Conservation (phyloP, 257 asterid genomes). For the Mentha longifolia region DNA sequence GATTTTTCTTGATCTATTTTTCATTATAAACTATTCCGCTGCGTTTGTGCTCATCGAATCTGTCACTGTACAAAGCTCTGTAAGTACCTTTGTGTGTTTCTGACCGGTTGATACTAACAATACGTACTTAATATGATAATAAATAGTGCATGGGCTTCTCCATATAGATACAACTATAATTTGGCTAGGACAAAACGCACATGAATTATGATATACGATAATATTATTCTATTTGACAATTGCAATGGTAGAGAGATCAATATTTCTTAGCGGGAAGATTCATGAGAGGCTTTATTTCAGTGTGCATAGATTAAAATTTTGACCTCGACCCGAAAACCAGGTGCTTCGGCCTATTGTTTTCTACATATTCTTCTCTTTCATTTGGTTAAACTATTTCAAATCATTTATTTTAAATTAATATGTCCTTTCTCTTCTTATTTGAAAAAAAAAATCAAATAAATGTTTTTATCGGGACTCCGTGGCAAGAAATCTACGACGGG, state of each 20-base stretch:
- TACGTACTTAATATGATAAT: background rate
- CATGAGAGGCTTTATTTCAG: conserved; percentile 31
- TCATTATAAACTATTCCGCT: too few species aligned
- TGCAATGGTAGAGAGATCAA: conserved; percentile 26
- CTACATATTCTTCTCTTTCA: background rate
- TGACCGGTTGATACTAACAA: too few species aligned
- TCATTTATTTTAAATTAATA: background rate
- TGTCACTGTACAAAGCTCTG: too few species aligned
- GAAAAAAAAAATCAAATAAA: background rate
- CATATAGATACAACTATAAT: conserved; percentile 34
- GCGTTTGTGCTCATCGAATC: too few species aligned
- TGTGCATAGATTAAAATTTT: conserved; percentile 44
- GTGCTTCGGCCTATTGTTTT: conserved; percentile 43
- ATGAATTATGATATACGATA: background rate
- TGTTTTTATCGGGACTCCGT: background rate
- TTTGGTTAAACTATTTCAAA: background rate
- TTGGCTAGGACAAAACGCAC: conserved; percentile 15
- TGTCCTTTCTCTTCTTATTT: background rate
- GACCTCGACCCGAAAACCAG: conserved; percentile 42
- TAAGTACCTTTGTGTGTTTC: too few species aligned
- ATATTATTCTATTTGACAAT: conserved; percentile 11
- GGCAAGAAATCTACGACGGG: conserved; percentile 3
- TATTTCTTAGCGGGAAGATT: background rate
- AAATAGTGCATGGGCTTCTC: background rate
- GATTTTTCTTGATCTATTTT: too few species aligned